These are phyloP conservation scores for Aspergillus glaucus DNA, from an alignment of 2,329 filamentous ascomycete genomes.

Conservation along the genomic window DNA sequence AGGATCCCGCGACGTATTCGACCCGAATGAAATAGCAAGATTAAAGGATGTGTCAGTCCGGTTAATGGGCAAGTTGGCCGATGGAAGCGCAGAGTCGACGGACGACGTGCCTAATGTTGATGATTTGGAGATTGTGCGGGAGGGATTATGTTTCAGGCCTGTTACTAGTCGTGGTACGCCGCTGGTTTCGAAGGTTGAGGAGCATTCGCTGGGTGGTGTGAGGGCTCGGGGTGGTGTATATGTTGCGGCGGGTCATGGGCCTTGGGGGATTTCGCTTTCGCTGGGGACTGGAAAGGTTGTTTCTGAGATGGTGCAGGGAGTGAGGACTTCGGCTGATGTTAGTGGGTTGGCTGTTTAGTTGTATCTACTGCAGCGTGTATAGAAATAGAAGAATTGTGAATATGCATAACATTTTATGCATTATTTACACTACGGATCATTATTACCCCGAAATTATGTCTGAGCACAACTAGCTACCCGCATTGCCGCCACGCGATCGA, in stretches of 20 bases:
- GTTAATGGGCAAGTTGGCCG: constrained; percentile 26
- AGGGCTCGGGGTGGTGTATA: constrained; percentile 54
- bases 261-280: constrained; percentile 63
- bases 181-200: constrained; percentile 54
- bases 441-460: neutral
- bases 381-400: neutral
- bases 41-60: constrained; percentile 27
- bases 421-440: neutral
- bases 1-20: constrained; percentile 33
- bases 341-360: constrained; percentile 39
- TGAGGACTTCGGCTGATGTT: constrained; percentile 54
- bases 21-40: constrained; percentile 33
- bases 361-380: neutral
- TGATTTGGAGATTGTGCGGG: constrained; percentile 57
- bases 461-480: neutral
- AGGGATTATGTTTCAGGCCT: constrained; percentile 67
- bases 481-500: constrained; percentile 9
- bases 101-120: constrained; percentile 32
- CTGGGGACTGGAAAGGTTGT: constrained; percentile 66
- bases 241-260: constrained; percentile 65
- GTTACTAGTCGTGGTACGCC: constrained; percentile 59
- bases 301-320: constrained; percentile 62
- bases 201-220: constrained; percentile 48
- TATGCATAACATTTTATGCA: neutral
- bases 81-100: constrained; percentile 5